These are phyloP conservation scores for Stygiomarasmius scandens DNA, from an alignment of 1,284 basidiomycete species.

Conservation along the genomic window DNA sequence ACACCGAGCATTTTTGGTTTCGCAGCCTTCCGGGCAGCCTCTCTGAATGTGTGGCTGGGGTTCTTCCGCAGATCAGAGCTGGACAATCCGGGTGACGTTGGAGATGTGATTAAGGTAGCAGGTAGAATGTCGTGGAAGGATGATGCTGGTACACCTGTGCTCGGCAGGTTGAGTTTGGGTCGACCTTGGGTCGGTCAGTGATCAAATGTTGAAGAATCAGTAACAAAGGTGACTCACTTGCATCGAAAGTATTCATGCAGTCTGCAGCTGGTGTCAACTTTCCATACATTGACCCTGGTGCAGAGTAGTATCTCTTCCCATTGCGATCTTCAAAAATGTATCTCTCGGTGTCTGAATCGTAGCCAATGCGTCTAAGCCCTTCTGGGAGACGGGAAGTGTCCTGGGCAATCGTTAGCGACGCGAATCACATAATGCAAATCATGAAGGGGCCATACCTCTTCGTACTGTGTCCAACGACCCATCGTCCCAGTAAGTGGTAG, in stretches of 20 bases:
- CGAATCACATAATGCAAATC: neutral
- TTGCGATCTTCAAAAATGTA: constrained; percentile 53
- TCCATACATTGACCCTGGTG: constrained; percentile 49
- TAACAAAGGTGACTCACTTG: neutral
- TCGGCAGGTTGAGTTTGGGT: constrained; percentile 18
- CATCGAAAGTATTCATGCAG: neutral
- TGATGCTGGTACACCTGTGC: constrained; percentile 22
- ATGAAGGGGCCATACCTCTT: constrained; percentile 1
- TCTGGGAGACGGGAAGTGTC: constrained; percentile 52
- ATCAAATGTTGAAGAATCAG: neutral
- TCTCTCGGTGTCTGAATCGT: constrained; percentile 52
- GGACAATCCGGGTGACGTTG: constrained; percentile 20
- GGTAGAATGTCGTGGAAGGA: constrained; percentile 54
- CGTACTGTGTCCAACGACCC: constrained; percentile 12
- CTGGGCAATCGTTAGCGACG: constrained; percentile 26
- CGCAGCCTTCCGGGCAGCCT: constrained; percentile 14
- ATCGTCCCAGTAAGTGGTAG: neutral
- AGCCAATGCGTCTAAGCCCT: constrained; percentile 52
- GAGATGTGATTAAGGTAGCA: constrained; percentile 41
- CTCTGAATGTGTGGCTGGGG: constrained; percentile 2
- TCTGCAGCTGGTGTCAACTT: constrained; percentile 36
- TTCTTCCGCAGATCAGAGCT: neutral
- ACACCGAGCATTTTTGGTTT: constrained; percentile 16
- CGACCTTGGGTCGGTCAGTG: neutral
- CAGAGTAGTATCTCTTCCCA: constrained; percentile 46